A percentile compares a stretch with the other conserved stretches of the same genome.
phyloP scores from a whole-genome alignment of 2,329 filamentous ascomycete species.

The Fusarium phyllophilum region DNA sequence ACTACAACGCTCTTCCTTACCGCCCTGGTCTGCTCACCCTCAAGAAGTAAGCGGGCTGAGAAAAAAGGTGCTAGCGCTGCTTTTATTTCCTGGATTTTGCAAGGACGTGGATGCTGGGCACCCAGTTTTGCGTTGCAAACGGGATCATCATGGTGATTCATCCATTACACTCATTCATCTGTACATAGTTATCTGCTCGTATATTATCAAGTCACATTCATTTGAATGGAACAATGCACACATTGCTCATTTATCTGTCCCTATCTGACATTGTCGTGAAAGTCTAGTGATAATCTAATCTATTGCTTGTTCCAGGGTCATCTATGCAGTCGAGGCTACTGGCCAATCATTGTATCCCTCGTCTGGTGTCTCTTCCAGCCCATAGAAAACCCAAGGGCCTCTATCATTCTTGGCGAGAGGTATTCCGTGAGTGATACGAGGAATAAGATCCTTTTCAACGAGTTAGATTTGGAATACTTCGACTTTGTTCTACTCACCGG shows the following conservation, averaged over 20 bases:
- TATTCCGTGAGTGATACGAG: background rate
- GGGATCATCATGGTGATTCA: slow-evolving; percentile 1
- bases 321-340: background rate
- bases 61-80: background rate
- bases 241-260: background rate
- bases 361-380: background rate
- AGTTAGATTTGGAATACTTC: background rate
- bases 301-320: fast-evolving
- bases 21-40: slow-evolving; percentile 19
- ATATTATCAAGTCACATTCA: slow-evolving; percentile 17
- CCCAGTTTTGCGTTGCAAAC: background rate
- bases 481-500: background rate
- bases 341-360: slow-evolving; percentile 21
- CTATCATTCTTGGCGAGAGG: background rate
- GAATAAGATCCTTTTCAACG: background rate
- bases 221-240: slow-evolving; percentile 13
- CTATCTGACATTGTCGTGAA: fast-evolving
- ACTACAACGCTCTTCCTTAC: slow-evolving; percentile 53
- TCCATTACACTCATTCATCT: slow-evolving; percentile 6
- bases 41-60: background rate
- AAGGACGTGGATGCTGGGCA: background rate
- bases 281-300: fast-evolving
- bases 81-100: background rate
- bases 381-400: slow-evolving; percentile 1
- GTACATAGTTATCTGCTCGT: slow-evolving; percentile 20